A percentile compares a stretch with the other conserved stretches of the same genome.
phyloP scores from a whole-genome alignment of 768 basidiomycete genomes.

The Amanita fuliginea region DNA sequence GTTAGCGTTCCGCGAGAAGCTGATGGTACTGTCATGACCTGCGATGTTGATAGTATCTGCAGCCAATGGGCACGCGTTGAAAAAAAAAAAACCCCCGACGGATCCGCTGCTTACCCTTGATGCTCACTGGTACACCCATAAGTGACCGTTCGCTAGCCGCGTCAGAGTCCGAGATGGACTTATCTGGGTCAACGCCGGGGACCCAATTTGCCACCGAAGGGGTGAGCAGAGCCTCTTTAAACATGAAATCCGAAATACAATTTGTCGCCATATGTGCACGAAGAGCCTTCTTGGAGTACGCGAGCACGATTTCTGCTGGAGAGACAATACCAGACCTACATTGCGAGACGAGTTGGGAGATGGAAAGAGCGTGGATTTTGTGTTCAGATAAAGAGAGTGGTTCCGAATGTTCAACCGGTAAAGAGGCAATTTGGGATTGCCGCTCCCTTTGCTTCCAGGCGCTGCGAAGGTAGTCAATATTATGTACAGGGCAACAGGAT shows the following conservation, averaged over 20 bases:
- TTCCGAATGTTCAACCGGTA: slow-evolving; percentile 24
- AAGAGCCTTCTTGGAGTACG: slow-evolving; percentile 46
- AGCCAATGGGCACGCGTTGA: background rate
- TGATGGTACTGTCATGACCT: slow-evolving; percentile 52
- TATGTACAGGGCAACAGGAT: background rate
- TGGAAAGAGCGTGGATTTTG: slow-evolving; percentile 37
- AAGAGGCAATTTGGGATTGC: slow-evolving; percentile 29
- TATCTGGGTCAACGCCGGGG: slow-evolving; percentile 24
- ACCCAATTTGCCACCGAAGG: slow-evolving; percentile 29
- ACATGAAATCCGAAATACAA: slow-evolving; percentile 59
- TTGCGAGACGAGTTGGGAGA: slow-evolving; percentile 32
- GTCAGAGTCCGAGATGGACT: slow-evolving; percentile 18
- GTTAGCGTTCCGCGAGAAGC: slow-evolving; percentile 41
- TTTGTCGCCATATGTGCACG: slow-evolving; percentile 48
- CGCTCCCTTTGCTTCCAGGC: slow-evolving; percentile 34
- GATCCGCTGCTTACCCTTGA: slow-evolving; percentile 38
- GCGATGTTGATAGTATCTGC: slow-evolving; percentile 36
- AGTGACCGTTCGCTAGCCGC: slow-evolving; percentile 32
- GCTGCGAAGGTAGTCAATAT: slow-evolving; percentile 15
- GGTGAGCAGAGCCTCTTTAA: slow-evolving; percentile 30
- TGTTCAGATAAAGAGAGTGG: slow-evolving; percentile 33
- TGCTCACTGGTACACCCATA: slow-evolving; percentile 56
- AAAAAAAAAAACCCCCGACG: slow-evolving; percentile 3
- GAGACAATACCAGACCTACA: slow-evolving; percentile 30
- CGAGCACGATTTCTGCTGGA: slow-evolving; percentile 31